Evolutionary conservation across 495 filamentous ascomycete species (phyloP), one percentile per base, ranked within the genome.

Genomic region (Ascodesmis nigricans): DNA sequence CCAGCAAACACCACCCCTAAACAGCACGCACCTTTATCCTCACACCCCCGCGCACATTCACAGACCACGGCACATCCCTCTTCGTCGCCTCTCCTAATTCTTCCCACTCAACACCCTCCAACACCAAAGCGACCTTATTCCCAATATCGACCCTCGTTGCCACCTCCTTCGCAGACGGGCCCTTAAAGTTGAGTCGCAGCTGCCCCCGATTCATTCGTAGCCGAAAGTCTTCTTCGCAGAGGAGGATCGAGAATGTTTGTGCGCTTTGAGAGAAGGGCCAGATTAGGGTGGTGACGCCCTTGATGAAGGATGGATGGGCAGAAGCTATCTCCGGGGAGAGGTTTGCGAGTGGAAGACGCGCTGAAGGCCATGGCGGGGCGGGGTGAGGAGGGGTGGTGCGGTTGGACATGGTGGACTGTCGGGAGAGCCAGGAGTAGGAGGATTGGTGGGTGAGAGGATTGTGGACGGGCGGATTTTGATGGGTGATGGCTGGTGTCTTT

Each of bases 221-320:
- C 25, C 79, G 74, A 45, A 87, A 78, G 47, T 97, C 83, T 16
- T 75, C 71, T 36, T 93, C 87, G 7, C 75, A 75, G 3, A 92
- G 63, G 2, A 81, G 65, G 20, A 97, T 66, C 31, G 79, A 71
- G 41, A 78, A 57, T 6, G 69, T 71, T 24, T 63, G 61, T 4
- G 64, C 72, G 9, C 77, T 73, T 4, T 71, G 72, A 21, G 76
- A 91, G 54, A 77, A 97, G 0, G 87, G 87, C 84, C 87, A 93
- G 29, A 81, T 67, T 11, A 97, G 69, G 3, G 76, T 78, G 21
- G 92, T 71, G 1, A 79, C 61, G 9, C 73, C 82, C 33, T 58
- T 54, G 18, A 81, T 58, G n/a, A 55, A 39, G 8, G 23, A 30
- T 10, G 31, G 18, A 28, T 35, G 33, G 11, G 7, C 19, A 11